Evolutionary conservation across 768 basidiomycete species (phyloP), one percentile per base, ranked within the genome.

Genomic region (Zangia roseola): DNA sequence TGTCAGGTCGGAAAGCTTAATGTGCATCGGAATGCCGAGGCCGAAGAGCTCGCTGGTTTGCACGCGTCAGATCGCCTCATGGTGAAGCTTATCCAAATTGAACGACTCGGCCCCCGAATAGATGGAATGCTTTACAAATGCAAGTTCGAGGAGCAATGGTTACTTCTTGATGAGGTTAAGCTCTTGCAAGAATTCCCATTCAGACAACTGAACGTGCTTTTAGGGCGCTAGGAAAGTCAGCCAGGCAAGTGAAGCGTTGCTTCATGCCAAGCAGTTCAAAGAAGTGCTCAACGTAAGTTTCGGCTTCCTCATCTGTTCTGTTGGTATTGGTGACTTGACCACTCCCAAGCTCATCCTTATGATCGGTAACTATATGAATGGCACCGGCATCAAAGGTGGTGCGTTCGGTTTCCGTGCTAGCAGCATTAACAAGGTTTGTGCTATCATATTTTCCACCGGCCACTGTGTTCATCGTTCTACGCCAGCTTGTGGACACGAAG

Each of bases 301-400:
- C 51, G 10, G 80, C 61, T n/a, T 28, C 39, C 31, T 28, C 34
- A 20, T 23, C 24, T 30, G 39, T 46, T 19, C 24, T 37, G 17
- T 14, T 37, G 26, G 31, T n/a, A 10, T 30, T 60, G 26, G 26
- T 28, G 10, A 28, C 12, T 12, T 28, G 34, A 57, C 40, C 21
- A 37, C 35, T 5, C 6, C 37, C 17, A 45, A 86, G 87, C 80
- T 99, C 35, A 97, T 98, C 55, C 83, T 99, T 13, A 78, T 94
- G 58, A 82, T 99, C 57, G 95, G 95, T 36, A 99, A 99, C 67
- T 99, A 93, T 68, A 94, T 98, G 86, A 99, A 99, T 64, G 92
- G 94, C 6, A 88, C 92, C 45, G 93, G 94, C 45, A 80, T 92
- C 59, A 97, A 95, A 67, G 95, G 95, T 47, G 94, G 94, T 26